Evolutionary conservation across 805 yeast species (phyloP).

Genomic region (Candida qinlingensis): DNA sequence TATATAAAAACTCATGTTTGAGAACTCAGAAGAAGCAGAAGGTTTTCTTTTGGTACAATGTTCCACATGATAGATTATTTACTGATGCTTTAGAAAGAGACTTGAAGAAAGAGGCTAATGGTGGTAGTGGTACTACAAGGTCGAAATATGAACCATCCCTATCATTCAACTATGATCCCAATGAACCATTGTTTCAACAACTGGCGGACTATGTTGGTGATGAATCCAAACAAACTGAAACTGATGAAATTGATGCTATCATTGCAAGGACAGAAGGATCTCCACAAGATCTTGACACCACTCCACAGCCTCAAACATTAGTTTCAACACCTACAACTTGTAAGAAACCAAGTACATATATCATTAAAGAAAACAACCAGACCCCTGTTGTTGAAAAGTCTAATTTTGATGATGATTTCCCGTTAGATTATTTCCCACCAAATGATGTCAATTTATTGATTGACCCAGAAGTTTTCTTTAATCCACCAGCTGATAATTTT

Average conservation of each 20-base stretch:
- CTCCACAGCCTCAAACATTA: not conserved
- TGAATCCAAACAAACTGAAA: slow-evolving; percentile 18
- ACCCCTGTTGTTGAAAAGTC: slow-evolving; percentile 20
- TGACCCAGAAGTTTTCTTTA: slow-evolving; percentile 31
- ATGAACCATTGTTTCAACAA: slow-evolving; percentile 49
- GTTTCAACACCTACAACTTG: not conserved
- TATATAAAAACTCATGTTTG: slow-evolving; percentile 80
- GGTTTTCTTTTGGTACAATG: slow-evolving; percentile 95
- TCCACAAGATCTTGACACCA: no score
- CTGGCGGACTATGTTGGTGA: slow-evolving; percentile 35
- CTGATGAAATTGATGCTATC: not conserved
- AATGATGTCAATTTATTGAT: slow-evolving; percentile 21
- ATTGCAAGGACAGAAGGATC: not conserved
- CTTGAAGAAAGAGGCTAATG: slow-evolving; percentile 63
- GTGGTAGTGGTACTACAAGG: slow-evolving; percentile 64
- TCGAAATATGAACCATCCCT: slow-evolving; percentile 75
- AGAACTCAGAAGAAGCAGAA: slow-evolving; percentile 96
- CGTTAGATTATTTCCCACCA: slow-evolving; percentile 59
- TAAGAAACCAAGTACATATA: slow-evolving; percentile 13
- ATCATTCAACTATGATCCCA: slow-evolving; percentile 62
- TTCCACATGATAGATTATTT: slow-evolving; percentile 88
- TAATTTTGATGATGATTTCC: slow-evolving; percentile 50
- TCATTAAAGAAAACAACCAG: slow-evolving; percentile 20
- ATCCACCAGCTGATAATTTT: slow-evolving; percentile 24
- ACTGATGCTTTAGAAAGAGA: slow-evolving; percentile 93